phyloP scores from a whole-genome alignment of 2,329 filamentous ascomycete genomes.

The Zelopaecilomyces penicillatus region DNA sequence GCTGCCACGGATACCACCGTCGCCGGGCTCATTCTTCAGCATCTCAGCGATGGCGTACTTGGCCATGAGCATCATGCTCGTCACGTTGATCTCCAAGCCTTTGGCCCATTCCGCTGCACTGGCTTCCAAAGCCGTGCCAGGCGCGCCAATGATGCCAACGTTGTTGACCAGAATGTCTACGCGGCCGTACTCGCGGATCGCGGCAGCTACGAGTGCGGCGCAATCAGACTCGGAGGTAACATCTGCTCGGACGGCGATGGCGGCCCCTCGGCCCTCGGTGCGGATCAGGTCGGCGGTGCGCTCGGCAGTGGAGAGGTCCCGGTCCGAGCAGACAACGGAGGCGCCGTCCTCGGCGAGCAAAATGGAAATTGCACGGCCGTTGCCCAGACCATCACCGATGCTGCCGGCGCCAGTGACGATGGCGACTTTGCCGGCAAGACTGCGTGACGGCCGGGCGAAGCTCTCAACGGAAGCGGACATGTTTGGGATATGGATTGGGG shows the following conservation, averaged over 20 bases:
- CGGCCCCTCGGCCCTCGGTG: conserved; percentile 29
- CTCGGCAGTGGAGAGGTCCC: conserved; percentile 38
- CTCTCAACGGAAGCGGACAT: too few species aligned
- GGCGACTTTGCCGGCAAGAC: conserved; percentile 17
- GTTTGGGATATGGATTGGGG: too few species aligned
- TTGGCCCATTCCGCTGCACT: conserved; percentile 50
- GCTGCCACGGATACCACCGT: conserved; percentile 34
- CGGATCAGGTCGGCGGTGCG: conserved; percentile 46
- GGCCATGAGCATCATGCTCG: conserved; percentile 56
- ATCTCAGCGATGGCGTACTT: conserved; percentile 55
- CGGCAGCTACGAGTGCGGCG: conserved; percentile 28
- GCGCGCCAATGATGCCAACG: conserved; percentile 52
- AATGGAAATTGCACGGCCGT: conserved; percentile 49
- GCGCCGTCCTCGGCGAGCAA: conserved; percentile 52
- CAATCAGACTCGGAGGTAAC: conserved; percentile 49
- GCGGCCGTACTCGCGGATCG: conserved; percentile 42
- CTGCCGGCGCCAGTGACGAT: conserved; percentile 24
- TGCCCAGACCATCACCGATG: conserved; percentile 49
- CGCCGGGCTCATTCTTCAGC: conserved; percentile 35
- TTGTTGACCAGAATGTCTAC: conserved; percentile 58
- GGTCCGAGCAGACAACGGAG: conserved; percentile 50
- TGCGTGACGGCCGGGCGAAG: conserved; percentile 15
- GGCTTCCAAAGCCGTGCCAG: conserved; percentile 51
- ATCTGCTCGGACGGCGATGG: conserved; percentile 39
- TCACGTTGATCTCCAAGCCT: conserved; percentile 53